Base-by-base conservation (phyloP, 345 rosid species). In the Gossypium anomalum region DNA sequence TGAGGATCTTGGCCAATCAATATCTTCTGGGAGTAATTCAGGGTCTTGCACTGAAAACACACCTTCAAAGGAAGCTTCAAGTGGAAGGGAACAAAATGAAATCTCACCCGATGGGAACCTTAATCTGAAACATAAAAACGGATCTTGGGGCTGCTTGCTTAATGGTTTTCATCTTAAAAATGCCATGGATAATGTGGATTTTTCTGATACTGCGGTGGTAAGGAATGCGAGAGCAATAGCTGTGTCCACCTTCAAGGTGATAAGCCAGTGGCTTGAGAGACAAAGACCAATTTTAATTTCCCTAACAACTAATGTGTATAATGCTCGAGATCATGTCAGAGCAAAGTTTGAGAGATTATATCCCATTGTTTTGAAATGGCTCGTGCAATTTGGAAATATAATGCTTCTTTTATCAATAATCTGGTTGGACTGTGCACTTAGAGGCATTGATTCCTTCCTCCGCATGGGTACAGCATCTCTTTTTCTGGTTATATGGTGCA, bases 341-440 rank as follows among this genome's bases (percentile, higher is more conserved):
- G 62, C 45, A 71, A 95, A 93, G 87, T 52, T 86, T 77, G 81
- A 80, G 82, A 77, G 79, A 49, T 83, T 83, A 29, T 88, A 78
- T 76, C 97, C 96, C 7, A 71, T 89, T 79, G 85, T 85, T 55
- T 79, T 89, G 86, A 88, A 83, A 67, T 88, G 88, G 93, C 90
- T 95, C 48, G 74, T 78, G 78, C 87, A 87, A 60, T 77, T 91
- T 56, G 90, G 93, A 81, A 93, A 86, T 82, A 77, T 93, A 67
- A 29, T 89, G 61, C 89, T 95, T 79, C 90, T 93, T 67, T 73
- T 93, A 15, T 82, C 86, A 72, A 82, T 91, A 85, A 82, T 91
- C 74, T 95, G 97, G 98, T 72, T 95, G 97, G 93, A 90, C 83
- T 93, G 89, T 83, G 86, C 92, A 47, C 72, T 93, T 74, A 89